Conservation (phyloP, 208 protist genomes). For the Herpetomonas tarakana region DNA sequence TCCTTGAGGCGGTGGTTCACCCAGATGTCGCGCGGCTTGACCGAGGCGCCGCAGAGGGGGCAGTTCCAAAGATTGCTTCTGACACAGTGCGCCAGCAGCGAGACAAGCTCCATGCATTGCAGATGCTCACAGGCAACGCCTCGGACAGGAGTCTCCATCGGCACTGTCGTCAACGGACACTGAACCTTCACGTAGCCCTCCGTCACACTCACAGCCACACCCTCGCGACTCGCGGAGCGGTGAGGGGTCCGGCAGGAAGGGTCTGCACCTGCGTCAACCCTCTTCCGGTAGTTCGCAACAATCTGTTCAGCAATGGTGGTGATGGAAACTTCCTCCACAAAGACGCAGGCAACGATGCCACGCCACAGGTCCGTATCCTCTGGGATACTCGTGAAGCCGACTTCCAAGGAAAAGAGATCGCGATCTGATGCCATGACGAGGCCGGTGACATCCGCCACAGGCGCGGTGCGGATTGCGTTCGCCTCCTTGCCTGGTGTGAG, state of each 20-base stretch:
- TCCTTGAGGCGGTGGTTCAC: slow-evolving; percentile 78
- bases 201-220: slow-evolving; percentile 39
- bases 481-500: slow-evolving; percentile 61
- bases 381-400: slow-evolving; percentile 45
- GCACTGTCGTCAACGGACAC: slow-evolving; percentile 66
- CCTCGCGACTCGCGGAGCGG: neutral
- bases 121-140: slow-evolving; percentile 65
- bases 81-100: slow-evolving; percentile 55
- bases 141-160: slow-evolving; percentile 60
- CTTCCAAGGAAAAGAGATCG: slow-evolving; percentile 52
- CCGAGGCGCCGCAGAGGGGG: slow-evolving; percentile 63
- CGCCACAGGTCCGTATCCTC: slow-evolving; percentile 62
- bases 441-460: slow-evolving; percentile 58
- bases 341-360: slow-evolving; percentile 63
- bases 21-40: slow-evolving; percentile 45
- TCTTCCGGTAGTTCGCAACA: slow-evolving; percentile 29
- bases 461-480: slow-evolving; percentile 51
- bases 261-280: slow-evolving; percentile 2
- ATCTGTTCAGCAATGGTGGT: slow-evolving; percentile 32
- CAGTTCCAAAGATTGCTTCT: slow-evolving; percentile 85
- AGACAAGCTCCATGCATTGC: slow-evolving; percentile 77
- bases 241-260: neutral
- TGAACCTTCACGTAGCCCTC: slow-evolving; percentile 42
- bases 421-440: slow-evolving; percentile 17
- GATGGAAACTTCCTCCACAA: slow-evolving; percentile 49